These are phyloP conservation scores for Drechslerella coelobrocha DNA, from an alignment of 2,329 filamentous ascomycete genomes.

Conservation along the genomic window DNA sequence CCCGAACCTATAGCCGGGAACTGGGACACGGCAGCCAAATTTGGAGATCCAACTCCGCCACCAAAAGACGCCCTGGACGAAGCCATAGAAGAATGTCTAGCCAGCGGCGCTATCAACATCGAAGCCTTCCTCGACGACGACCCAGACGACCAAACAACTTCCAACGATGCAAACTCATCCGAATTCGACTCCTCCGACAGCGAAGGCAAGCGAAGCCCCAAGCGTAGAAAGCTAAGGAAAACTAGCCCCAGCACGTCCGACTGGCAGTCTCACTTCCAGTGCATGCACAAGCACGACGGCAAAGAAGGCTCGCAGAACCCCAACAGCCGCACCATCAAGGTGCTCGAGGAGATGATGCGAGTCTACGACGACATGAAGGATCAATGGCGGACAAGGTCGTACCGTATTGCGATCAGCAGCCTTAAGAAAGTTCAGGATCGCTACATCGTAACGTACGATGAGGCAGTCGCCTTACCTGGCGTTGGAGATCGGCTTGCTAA, in stretches of 20 bases:
- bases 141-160: conserved; percentile 40
- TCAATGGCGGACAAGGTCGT: conserved; percentile 76
- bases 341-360: conserved; percentile 73
- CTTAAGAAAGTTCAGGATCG: conserved; percentile 68
- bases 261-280: conserved; percentile 57
- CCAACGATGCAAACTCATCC: conserved; percentile 57
- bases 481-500: conserved; percentile 76
- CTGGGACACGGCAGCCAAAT: not conserved
- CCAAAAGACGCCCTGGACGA: conserved; percentile 67
- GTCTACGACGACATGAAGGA: conserved; percentile 79
- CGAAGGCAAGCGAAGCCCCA: conserved; percentile 55
- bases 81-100: conserved; percentile 65
- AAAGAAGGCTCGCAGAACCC: conserved; percentile 65
- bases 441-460: conserved; percentile 26
- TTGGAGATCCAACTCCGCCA: not conserved
- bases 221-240: conserved; percentile 17
- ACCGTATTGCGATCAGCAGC: conserved; percentile 77
- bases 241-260: conserved; percentile 10
- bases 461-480: conserved; percentile 65
- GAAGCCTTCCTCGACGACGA: conserved; percentile 53
- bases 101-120: conserved; percentile 62
- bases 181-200: conserved; percentile 31
- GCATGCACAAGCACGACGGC: conserved; percentile 66
- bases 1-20: not conserved
- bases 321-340: conserved; percentile 76